These are phyloP conservation scores for Drosera capensis DNA, from an alignment of 148 eudicot species.

Conservation along the genomic window DNA sequence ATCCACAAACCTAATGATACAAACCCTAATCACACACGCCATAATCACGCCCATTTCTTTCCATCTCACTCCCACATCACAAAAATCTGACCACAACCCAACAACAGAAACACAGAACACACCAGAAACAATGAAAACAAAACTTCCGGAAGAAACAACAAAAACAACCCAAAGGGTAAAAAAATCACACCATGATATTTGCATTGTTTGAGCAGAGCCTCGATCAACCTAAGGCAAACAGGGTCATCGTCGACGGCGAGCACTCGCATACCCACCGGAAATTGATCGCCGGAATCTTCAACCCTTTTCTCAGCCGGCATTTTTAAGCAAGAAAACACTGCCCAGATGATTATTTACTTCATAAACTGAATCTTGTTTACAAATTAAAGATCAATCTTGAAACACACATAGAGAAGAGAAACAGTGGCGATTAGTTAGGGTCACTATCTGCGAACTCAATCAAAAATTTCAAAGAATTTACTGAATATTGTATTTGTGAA, in stretches of 20 bases:
- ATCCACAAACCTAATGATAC: background rate
- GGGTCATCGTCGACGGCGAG: slow-evolving; percentile 6
- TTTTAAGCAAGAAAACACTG: background rate
- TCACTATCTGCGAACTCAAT: too few species aligned
- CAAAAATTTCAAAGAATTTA: too few species aligned
- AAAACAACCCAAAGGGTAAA: background rate
- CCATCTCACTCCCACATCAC: background rate
- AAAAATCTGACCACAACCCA: background rate
- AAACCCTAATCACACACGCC: too few species aligned
- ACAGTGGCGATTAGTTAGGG: too few species aligned
- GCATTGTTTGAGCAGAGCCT: slow-evolving; percentile 5
- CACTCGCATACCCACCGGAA: slow-evolving; percentile 3
- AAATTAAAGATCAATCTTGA: too few species aligned
- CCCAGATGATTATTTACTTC: too few species aligned
- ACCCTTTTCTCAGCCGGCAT: slow-evolving; percentile 2
- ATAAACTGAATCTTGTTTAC: too few species aligned
- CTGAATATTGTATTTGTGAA: too few species aligned
- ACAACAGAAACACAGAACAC: background rate
- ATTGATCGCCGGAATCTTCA: background rate
- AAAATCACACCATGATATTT: slow-evolving; percentile 1
- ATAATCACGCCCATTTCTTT: too few species aligned
- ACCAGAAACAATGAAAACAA: background rate
- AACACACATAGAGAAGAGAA: too few species aligned
- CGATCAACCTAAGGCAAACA: slow-evolving; percentile 2
- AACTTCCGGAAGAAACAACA: too few species aligned